Percentiles rank a stretch among this genome's conserved stretches.
phyloP scores from a whole-genome alignment of 352 stramenopile genomes.

The Aphanomyces euteiches region DNA sequence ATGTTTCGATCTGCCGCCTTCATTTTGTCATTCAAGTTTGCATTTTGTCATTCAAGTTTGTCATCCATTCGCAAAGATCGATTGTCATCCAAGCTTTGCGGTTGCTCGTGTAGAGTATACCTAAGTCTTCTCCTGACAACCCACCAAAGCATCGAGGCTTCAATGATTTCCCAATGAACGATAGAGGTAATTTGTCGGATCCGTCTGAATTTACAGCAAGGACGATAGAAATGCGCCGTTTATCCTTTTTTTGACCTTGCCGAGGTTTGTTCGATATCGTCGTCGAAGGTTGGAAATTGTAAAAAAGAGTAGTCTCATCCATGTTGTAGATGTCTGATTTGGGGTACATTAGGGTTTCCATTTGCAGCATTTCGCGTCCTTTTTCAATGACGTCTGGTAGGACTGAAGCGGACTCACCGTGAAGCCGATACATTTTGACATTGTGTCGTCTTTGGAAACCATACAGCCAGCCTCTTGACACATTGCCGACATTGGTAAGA shows the following conservation, averaged over 20 bases:
- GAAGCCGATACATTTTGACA: neutral
- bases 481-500: neutral
- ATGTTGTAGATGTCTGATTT: neutral
- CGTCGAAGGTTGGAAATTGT: conserved; percentile 7
- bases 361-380: neutral
- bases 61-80: conserved; percentile 41
- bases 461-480: neutral
- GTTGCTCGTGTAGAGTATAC: conserved; percentile 38
- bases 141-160: conserved; percentile 36
- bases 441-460: conserved; percentile 7
- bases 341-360: neutral
- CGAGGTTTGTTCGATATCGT: conserved; percentile 23
- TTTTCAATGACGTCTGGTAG: neutral
- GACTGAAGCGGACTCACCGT: neutral
- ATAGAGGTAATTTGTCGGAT: conserved; percentile 36
- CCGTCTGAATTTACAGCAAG: conserved; percentile 39
- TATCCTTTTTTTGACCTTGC: conserved; percentile 34
- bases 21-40: conserved; percentile 37
- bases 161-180: conserved; percentile 42
- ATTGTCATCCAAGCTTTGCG: conserved; percentile 39
- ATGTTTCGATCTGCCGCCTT: conserved; percentile 31
- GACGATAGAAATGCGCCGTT: conserved; percentile 36
- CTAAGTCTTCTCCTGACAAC: conserved; percentile 11
- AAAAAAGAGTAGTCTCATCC: conserved; percentile 7
- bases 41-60: too few species aligned